These are phyloP conservation scores for Diutina catenulata DNA, from an alignment of 1,139 yeast genomes.

Conservation along the genomic window DNA sequence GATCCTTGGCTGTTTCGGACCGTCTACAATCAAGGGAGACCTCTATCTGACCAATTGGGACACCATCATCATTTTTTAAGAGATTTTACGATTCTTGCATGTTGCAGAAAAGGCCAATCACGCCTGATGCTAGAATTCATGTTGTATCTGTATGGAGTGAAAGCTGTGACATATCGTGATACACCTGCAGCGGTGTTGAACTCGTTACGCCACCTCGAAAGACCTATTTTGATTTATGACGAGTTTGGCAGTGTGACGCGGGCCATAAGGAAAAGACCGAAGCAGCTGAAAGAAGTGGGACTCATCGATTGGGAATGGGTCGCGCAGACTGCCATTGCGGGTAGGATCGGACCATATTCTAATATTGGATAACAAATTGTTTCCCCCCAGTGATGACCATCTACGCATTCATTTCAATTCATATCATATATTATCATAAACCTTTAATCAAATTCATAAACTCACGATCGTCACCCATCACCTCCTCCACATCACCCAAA, in stretches of 20 bases:
- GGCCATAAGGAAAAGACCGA: conserved; percentile 5
- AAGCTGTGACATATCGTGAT: not conserved
- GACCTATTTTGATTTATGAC: conserved; percentile 9
- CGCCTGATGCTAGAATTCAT: conserved; percentile 28
- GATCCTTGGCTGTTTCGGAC: conserved; percentile 29
- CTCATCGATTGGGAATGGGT: conserved; percentile 62
- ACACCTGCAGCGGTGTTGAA: conserved; percentile 5
- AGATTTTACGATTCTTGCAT: too few species aligned
- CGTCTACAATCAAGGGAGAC: conserved; percentile 16
- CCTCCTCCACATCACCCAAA: conserved; percentile 58
- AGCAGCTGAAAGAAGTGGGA: conserved; percentile 10
- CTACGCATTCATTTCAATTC: not conserved
- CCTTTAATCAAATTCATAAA: conserved; percentile 36
- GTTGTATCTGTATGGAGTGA: conserved; percentile 18
- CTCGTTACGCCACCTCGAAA: conserved; percentile 6
- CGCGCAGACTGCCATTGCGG: conserved; percentile 50
- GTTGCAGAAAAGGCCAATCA: too few species aligned
- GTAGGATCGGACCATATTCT: not conserved
- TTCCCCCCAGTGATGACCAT: too few species aligned
- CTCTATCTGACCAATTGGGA: too few species aligned
- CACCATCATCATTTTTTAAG: too few species aligned
- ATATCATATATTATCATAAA: conserved; percentile 11
- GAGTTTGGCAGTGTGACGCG: conserved; percentile 6
- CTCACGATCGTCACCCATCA: conserved; percentile 35
- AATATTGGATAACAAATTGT: not conserved